Evolutionary conservation across 2,329 filamentous ascomycete species (phyloP).

Genomic region (Nakataea oryzae): DNA sequence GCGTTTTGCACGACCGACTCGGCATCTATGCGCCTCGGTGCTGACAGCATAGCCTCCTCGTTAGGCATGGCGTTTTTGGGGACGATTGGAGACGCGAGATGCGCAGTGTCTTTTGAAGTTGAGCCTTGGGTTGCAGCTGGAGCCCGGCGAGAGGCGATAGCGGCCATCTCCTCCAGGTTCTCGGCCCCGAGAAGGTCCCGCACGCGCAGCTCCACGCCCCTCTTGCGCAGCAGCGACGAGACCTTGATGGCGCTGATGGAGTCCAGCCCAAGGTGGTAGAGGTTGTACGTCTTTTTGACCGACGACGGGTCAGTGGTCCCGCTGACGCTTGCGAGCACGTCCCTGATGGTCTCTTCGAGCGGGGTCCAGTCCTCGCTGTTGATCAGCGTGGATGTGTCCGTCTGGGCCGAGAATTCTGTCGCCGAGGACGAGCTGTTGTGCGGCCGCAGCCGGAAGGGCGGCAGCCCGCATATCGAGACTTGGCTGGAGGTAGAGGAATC

Average conservation of each 20-base stretch:
- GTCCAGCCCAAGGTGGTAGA: conserved; percentile 82
- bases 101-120: not conserved
- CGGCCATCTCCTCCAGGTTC: conserved; percentile 55
- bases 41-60: not conserved
- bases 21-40: not conserved
- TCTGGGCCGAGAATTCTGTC: not conserved
- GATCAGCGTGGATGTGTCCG: conserved; percentile 3
- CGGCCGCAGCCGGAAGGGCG: conserved; percentile 23
- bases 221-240: conserved; percentile 56
- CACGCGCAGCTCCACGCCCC: conserved; percentile 52
- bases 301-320: conserved; percentile 38
- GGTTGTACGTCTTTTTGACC: conserved; percentile 50
- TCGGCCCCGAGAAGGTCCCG: conserved; percentile 59
- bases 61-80: not conserved
- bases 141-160: not conserved
- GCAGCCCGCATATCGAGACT: conserved; percentile 57
- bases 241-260: conserved; percentile 89
- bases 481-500: not conserved
- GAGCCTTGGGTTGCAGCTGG: not conserved
- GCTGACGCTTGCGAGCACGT: conserved; percentile 46
- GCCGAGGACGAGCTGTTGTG: not conserved
- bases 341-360: conserved; percentile 27
- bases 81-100: not conserved
- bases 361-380: conserved; percentile 20
- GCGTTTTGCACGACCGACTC: conserved; percentile 23